Percentiles rank a stretch among this genome's conserved stretches.
These are phyloP conservation scores for Starmerella apicola DNA, from an alignment of 805 yeast species.

Conservation along the genomic window DNA sequence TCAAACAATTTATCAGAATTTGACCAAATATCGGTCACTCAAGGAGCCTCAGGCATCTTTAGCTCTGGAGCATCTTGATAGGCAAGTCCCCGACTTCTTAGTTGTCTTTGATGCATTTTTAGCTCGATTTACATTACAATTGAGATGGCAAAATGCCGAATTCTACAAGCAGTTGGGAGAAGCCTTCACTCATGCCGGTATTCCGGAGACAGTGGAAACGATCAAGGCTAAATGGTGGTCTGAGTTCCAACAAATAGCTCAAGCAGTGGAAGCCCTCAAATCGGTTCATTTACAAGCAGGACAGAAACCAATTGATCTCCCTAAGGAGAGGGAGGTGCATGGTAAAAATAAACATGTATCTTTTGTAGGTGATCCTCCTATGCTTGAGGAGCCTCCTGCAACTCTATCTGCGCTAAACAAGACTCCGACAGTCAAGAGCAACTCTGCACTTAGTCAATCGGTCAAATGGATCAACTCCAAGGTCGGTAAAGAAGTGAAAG, in stretches of 20 bases:
- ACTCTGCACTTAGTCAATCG: constrained; percentile 7
- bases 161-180: constrained; percentile 20
- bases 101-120: constrained; percentile 16
- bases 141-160: constrained; percentile 13
- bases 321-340: background rate
- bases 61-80: background rate
- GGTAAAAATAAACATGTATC: no score
- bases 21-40: constrained; percentile 5
- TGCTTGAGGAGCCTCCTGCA: no score
- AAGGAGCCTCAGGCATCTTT: constrained; percentile 9
- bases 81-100: constrained; percentile 14
- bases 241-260: constrained; percentile 17
- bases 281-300: constrained; percentile 7
- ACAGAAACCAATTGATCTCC: background rate
- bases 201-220: constrained; percentile 13
- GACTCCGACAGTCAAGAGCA: constrained; percentile 1
- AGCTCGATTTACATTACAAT: constrained; percentile 14
- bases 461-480: constrained; percentile 12
- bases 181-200: constrained; percentile 21
- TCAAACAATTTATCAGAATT: constrained; percentile 1
- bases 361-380: no score
- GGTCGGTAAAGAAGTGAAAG: constrained; percentile 6
- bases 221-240: constrained; percentile 10
- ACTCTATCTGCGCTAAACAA: background rate
- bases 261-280: constrained; percentile 20